Conservation (phyloP, 2,329 filamentous ascomycete species). For the Geoglossum cookeanum region DNA sequence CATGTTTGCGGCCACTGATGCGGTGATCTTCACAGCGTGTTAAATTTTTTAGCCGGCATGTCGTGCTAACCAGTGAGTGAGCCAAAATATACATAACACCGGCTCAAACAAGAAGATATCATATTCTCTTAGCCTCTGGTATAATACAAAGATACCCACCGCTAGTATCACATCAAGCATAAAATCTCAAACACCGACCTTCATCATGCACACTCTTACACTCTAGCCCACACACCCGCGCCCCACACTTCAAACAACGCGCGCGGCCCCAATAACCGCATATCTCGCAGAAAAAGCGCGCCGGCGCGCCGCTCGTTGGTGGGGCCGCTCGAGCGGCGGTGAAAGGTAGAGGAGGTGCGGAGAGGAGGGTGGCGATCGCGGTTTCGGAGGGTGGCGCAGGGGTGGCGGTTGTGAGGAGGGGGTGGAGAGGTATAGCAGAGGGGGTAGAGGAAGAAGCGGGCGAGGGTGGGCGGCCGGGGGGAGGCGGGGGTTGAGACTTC, state of each 20-base stretch:
- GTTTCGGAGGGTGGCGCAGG: constrained; percentile 38
- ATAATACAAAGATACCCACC: too few species aligned
- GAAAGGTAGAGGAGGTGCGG: constrained; percentile 47
- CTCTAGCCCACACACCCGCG: constrained; percentile 55
- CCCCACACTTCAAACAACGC: constrained; percentile 60
- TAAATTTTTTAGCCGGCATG: too few species aligned
- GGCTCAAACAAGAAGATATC: too few species aligned
- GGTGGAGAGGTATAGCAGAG: constrained; percentile 30
- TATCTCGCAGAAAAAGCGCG: constrained; percentile 52
- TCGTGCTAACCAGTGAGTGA: too few species aligned
- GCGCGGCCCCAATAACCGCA: constrained; percentile 70
- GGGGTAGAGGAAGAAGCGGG: neutral
- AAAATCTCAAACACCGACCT: constrained; percentile 49
- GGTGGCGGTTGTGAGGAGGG: constrained; percentile 37
- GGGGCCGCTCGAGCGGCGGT: constrained; percentile 35
- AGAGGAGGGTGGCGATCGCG: constrained; percentile 44
- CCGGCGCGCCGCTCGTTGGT: constrained; percentile 25
- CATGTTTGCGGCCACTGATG: too few species aligned
- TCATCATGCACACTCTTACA: constrained; percentile 55
- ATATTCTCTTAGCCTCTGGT: too few species aligned
- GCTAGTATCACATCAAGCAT: constrained; percentile 17
- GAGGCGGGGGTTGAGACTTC: neutral
- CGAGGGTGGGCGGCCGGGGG: neutral
- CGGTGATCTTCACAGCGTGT: too few species aligned
- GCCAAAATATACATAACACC: too few species aligned